Evolutionary conservation across 371 early-diverging fungal species (phyloP).

Genomic region (Nematocida sp.): DNA sequence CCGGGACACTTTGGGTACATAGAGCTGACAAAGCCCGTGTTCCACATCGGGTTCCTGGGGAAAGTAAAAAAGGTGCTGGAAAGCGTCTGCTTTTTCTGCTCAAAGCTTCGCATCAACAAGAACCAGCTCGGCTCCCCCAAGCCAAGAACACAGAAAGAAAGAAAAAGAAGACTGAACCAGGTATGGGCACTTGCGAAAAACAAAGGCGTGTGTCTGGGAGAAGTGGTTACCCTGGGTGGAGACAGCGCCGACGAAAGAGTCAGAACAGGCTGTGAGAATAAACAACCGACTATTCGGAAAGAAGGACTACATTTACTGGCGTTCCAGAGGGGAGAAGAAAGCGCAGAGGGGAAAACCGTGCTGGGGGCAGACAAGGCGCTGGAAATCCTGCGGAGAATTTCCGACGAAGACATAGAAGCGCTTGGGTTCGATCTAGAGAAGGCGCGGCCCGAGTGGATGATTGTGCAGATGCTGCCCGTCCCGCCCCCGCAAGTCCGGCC

Average conservation of each 20-base stretch:
- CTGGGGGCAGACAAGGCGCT: slow-evolving; percentile 75
- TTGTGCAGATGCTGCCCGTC: slow-evolving; percentile 82
- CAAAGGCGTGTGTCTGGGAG: slow-evolving; percentile 77
- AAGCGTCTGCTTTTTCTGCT: slow-evolving; percentile 92
- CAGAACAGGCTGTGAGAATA: slow-evolving; percentile 71
- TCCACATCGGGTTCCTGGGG: slow-evolving; percentile 71
- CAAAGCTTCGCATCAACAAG: slow-evolving; percentile 80
- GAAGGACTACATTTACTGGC: slow-evolving; percentile 78
- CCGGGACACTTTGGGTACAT: slow-evolving; percentile 98
- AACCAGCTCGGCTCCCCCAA: neutral
- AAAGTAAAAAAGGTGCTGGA: slow-evolving; percentile 88
- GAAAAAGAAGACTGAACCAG: slow-evolving; percentile 65
- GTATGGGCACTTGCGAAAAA: slow-evolving; percentile 84
- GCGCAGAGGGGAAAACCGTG: slow-evolving; percentile 63
- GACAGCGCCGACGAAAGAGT: slow-evolving; percentile 64
- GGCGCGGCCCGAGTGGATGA: slow-evolving; percentile 96
- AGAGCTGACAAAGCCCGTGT: slow-evolving; percentile 91
- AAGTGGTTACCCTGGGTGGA: slow-evolving; percentile 43
- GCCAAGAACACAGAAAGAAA: slow-evolving; percentile 50
- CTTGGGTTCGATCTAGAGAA: slow-evolving; percentile 84
- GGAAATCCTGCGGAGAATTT: slow-evolving; percentile 78
- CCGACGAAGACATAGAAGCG: slow-evolving; percentile 74
- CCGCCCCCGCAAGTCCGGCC: slow-evolving; percentile 97
- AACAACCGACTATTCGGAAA: slow-evolving; percentile 80
- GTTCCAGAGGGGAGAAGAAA: slow-evolving; percentile 64